Percentiles rank a stretch among this genome's conserved stretches.
phyloP scores from a whole-genome alignment of 2,329 filamentous ascomycete species.

The Colletotrichum nymphaeae region DNA sequence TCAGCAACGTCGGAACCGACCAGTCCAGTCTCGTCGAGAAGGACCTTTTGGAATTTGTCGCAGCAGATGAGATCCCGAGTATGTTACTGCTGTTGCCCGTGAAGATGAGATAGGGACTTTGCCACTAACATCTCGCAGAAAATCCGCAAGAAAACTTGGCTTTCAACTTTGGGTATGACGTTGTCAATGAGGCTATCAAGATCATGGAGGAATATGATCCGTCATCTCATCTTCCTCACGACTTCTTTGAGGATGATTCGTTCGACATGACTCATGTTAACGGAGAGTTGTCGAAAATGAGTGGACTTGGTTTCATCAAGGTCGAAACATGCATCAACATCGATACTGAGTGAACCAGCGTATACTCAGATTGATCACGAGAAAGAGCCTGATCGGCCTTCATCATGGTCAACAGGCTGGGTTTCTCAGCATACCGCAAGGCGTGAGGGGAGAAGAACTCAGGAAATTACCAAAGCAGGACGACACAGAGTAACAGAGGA shows the following conservation, averaged over 20 bases:
- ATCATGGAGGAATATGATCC: constrained; percentile 38
- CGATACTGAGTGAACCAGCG: not conserved
- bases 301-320: constrained; percentile 1
- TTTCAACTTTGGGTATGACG: constrained; percentile 39
- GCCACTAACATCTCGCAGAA: not conserved
- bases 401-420: not conserved
- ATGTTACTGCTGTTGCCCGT: not conserved
- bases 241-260: constrained; percentile 39
- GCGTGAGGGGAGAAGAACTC: not conserved
- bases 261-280: not conserved
- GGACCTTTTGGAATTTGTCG: constrained; percentile 43
- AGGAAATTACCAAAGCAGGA: not conserved
- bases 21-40: constrained; percentile 42
- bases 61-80: constrained; percentile 45
- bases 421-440: not conserved
- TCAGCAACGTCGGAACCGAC: constrained; percentile 51
- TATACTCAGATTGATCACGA: not conserved
- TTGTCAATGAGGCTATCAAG: constrained; percentile 32
- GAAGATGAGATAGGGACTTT: not conserved
- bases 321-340: constrained; percentile 8
- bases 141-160: constrained; percentile 23
- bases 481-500: not conserved
- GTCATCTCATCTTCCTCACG: constrained; percentile 33
- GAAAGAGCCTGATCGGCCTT: not conserved
- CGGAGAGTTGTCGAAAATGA: constrained; percentile 4